Percentiles rank a stretch among this genome's conserved stretches.
These are phyloP conservation scores for Neofusicoccum ribis DNA, from an alignment of 2,329 filamentous ascomycete genomes.

Conservation along the genomic window DNA sequence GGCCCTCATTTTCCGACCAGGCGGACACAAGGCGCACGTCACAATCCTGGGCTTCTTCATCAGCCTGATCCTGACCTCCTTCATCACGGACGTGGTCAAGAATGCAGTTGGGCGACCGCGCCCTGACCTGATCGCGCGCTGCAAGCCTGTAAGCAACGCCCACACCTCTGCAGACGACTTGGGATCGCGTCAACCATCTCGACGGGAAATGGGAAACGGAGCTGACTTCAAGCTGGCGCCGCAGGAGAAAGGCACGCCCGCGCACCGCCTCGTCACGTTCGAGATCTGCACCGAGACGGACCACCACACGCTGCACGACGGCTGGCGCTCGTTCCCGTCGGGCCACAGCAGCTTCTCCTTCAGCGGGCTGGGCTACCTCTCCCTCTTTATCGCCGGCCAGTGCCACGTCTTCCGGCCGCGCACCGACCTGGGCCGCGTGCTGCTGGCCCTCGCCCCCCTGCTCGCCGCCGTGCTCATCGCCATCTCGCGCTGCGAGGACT, in stretches of 20 bases:
- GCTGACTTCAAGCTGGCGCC: conserved; percentile 2
- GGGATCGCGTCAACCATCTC: no score
- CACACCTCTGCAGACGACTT: not conserved
- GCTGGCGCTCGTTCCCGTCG: conserved; percentile 80
- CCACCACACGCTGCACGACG: conserved; percentile 72
- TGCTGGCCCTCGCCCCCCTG: conserved; percentile 57
- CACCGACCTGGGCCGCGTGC: conserved; percentile 56
- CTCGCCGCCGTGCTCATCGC: conserved; percentile 61
- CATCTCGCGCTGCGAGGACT: conserved; percentile 63
- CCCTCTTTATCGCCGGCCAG: conserved; percentile 68
- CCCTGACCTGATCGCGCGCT: conserved; percentile 86
- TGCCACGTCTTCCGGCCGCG: conserved; percentile 60
- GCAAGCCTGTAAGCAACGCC: conserved; percentile 60
- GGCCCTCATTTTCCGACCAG: conserved; percentile 62
- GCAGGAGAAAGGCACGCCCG: conserved; percentile 51
- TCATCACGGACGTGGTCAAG: conserved; percentile 86
- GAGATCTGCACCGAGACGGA: conserved; percentile 72
- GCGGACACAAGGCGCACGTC: conserved; percentile 79
- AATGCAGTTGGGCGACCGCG: conserved; percentile 81
- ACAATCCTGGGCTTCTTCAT: conserved; percentile 80
- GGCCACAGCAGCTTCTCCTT: conserved; percentile 81
- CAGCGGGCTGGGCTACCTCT: conserved; percentile 72
- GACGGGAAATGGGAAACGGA: not conserved
- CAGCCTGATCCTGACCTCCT: conserved; percentile 69
- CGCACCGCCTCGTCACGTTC: conserved; percentile 58